Evolutionary conservation across 2,329 filamentous ascomycete species (phyloP), one percentile per base, ranked within the genome.

Genomic region (Neofusicoccum cordaticola): DNA sequence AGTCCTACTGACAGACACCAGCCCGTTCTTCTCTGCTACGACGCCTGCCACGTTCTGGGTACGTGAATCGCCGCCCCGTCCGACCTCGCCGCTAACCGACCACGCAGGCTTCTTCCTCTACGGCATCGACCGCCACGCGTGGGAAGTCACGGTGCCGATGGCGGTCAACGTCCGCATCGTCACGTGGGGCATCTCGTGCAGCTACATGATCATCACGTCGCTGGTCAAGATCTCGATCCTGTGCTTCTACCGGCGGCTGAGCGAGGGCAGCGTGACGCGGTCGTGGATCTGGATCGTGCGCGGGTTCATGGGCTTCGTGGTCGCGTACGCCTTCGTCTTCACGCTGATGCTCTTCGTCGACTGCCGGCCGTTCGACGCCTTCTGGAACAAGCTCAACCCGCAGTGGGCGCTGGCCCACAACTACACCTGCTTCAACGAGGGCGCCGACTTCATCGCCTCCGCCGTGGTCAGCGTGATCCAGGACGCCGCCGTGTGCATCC

Each of bases 231-330:
- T 76, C 27, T 75, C 73, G 8, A 75, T 76, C 15, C 68, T 76
- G 3, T 66, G 74, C 69, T 81, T 82, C 69, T 82, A 82, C 66
- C 75, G 76, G 4, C 74, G 80, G 2, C 72, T 82, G 11, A 74
- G 77, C 11, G 67, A 66, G 1, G 75, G 74, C 50, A 71, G 73
- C 1, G 72, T 78, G 34, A 75, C 74, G 0, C 73, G 72, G 15
- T 73, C 80, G 4, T 76, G 75, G 67, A 80, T 79, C 67, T 72
- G 77, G 2, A 75, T 73, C 62, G 74, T 80, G 4, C 75, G 74
- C 65, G 71, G 63, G 13, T 73, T 70, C 11, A 81, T 82, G 39
- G 65, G 64, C 19, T 77, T 79, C 63, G 79, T 79, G 22, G 62
- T 75, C 6, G 64, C 71, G 4, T 81, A 79, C 67, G 73, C 72